Conservation (phyloP, 257 asterid genomes). For the Ocimum tenuiflorum region DNA sequence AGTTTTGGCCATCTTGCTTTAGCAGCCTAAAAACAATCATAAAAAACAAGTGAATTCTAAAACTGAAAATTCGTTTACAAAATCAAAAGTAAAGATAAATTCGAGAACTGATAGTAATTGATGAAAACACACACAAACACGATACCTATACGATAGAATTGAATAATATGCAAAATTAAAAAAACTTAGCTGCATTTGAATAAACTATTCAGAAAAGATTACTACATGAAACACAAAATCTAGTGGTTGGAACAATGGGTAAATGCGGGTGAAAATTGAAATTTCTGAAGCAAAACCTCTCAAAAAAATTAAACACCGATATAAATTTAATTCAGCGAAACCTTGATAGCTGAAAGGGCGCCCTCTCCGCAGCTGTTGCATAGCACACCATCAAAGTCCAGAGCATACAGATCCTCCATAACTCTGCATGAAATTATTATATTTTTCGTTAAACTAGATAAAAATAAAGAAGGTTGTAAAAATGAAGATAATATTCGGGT, state of each 20-base stretch:
- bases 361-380: constrained; percentile 99
- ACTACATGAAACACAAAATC: neutral
- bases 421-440: neutral
- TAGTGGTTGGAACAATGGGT: neutral
- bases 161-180: too few species aligned
- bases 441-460: neutral
- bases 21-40: constrained; percentile 56
- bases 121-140: neutral
- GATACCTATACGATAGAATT: too few species aligned
- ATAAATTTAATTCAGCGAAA: neutral
- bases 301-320: too few species aligned
- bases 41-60: neutral
- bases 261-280: constrained; percentile 17
- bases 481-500: constrained; percentile 25
- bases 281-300: too few species aligned
- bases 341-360: constrained; percentile 92
- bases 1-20: constrained; percentile 82
- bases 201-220: neutral
- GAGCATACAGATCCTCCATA: constrained; percentile 89
- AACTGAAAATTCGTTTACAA: neutral
- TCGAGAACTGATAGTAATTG: neutral
- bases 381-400: constrained; percentile 94
- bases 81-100: too few species aligned
- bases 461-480: too few species aligned
- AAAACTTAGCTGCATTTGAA: neutral